Base-by-base conservation (phyloP, 129 eudicot species). In the Calendula officinalis region DNA sequence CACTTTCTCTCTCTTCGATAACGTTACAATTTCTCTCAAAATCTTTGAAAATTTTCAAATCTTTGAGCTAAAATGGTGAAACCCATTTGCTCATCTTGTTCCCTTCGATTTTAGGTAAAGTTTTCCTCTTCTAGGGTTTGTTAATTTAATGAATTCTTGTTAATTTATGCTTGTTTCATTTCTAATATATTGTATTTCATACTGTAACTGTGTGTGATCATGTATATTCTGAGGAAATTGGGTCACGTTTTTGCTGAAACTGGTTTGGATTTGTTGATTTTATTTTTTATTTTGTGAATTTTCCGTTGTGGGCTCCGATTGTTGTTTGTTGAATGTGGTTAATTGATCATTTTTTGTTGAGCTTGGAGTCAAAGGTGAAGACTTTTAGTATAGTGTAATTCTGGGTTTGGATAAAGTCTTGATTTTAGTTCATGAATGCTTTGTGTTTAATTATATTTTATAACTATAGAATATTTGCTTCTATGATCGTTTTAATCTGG, bases 71-170 rank as follows among this genome's bases (percentile, higher is more conserved):
- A 66, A 41, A 48, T 57, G 52, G 22, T 38, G 71, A 71, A 47
- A 44, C 75, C 79, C 75, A 30, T 51, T 68, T 66, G 71, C 38
- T 34, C 72, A 71, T 78, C 73, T 68, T 80, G 69, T 16, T 38
- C 36, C 9, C 38, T 70, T 39, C 47, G 32, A 71, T 73, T 61
- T 65, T 49, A 34, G 76, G 87, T 83, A 74, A 75, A 52, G 56
- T 75, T 42, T 56, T 60, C 2, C 7, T 4, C 5, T 15, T 37
- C 15, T 54, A 72, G 55, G 61, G 39, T 57, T 73, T 65, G 60
- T 65, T 36, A 8, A 40, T 56, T 54, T 22, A 52, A 37, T 56
- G 37, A 55, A 3, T 44, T 73, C 36, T 37, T 45, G 65, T 45
- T 34, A 5, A 4, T 22, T n/a, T n/a, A 41, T 30, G 62, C 36